Conservation (phyloP, 1,284 basidiomycete species). For the Salmacisia buchloeana region DNA sequence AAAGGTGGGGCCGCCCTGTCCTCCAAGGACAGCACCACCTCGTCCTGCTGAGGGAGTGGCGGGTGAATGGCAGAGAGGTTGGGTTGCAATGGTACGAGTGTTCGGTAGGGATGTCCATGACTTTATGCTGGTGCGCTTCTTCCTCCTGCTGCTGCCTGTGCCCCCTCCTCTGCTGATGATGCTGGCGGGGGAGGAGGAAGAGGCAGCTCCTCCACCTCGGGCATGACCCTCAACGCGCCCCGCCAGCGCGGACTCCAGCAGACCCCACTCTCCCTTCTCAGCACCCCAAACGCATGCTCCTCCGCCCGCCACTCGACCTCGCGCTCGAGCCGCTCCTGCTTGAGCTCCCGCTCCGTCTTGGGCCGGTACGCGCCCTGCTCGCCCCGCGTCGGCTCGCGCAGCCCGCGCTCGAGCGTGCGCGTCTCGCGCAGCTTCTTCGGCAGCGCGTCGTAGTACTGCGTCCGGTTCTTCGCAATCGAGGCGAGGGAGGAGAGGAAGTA, state of each 20-base stretch:
- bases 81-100: too few relatives aligned
- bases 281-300: constrained; percentile 1
- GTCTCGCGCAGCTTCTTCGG: constrained; percentile 67
- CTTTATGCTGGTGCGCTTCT: too few relatives aligned
- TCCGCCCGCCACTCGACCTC: constrained; percentile 69
- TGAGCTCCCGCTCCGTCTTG: constrained; percentile 78
- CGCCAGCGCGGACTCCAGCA: not conserved
- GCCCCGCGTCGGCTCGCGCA: constrained; percentile 76
- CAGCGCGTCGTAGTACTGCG: constrained; percentile 72
- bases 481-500: constrained; percentile 61
- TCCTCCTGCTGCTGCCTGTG: too few relatives aligned
- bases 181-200: not conserved
- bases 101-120: too few relatives aligned
- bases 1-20: too few relatives aligned
- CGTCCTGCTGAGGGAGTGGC: too few relatives aligned
- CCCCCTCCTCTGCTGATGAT: too few relatives aligned
- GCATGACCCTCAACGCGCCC: not conserved
- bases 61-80: too few relatives aligned
- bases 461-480: constrained; percentile 65
- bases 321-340: constrained; percentile 57
- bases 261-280: not conserved
- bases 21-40: too few relatives aligned
- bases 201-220: not conserved
- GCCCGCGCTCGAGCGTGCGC: constrained; percentile 68
- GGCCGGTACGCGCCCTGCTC: constrained; percentile 70